Base-by-base conservation (phyloP, 1,139 yeast species). In the Meyerozyma athensensis region DNA sequence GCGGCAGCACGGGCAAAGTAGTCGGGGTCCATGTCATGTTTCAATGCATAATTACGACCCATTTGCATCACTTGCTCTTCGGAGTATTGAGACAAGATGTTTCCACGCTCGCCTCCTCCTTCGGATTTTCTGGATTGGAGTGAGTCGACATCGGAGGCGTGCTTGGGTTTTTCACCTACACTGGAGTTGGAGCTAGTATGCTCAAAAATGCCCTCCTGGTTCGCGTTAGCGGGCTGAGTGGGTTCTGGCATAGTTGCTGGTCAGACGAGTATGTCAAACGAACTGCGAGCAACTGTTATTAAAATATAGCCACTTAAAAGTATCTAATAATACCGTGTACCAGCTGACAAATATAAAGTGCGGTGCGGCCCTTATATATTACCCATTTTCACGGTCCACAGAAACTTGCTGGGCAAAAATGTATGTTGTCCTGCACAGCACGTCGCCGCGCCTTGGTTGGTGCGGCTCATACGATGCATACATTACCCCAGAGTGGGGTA, bases 1-100 rank as follows among this genome's bases (percentile, higher is more conserved):
- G 87, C 81, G 1, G 95, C 95, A 19, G 84, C 95, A 34, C 73
- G 69, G 13, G 80, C 79, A 56, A 86, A 82, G 36, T 79, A 60
- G 8, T 82, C 90, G 1, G 71, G 65, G 47, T 83, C 89, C 50
- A 86, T 58, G 7, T 70, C 78, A 50, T 83, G 65, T 46, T 74
- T 74, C 30, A 60, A 53, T 19, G 90, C 90, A 57, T 82, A 86
- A 43, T 71, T 69, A 42, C 83, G 67, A 19, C 92, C 95, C 79
- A 83, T 79, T 42, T 67, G 71, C 72, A 78, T 73, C 6, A 79
- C 86, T 54, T 82, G 85, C 21, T 74, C 72, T 44, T 77, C 79
- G 17, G 82, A 59, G 45, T 83, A 78, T 47, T 79, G 83, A 2
- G 78, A 59, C 42, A 84, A 66, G 37, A 83, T 79, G 55, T 83